A percentile compares a stretch with the other conserved stretches of the same genome.
phyloP scores from a whole-genome alignment of 1,284 basidiomycete genomes.

The Moesziomyces sp. region DNA sequence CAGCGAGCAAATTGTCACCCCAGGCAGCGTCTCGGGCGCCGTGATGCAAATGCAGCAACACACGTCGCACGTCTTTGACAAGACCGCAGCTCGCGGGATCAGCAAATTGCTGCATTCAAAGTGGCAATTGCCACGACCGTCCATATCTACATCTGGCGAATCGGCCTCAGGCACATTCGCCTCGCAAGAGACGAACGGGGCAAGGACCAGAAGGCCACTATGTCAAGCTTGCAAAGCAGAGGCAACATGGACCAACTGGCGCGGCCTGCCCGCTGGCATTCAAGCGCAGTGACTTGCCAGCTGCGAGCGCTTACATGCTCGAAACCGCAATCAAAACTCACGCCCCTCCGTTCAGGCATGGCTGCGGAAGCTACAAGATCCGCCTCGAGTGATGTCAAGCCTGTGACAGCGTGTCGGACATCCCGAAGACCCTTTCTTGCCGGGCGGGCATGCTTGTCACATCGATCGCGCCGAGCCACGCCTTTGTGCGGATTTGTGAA shows the following conservation, averaged over 20 bases:
- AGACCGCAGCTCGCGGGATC: too few species aligned
- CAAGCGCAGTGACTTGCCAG: not conserved
- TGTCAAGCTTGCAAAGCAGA: slow-evolving; percentile 38
- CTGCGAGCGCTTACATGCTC: not conserved
- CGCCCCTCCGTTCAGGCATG: too few species aligned
- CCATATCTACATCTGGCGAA: too few species aligned
- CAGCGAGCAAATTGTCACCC: slow-evolving; percentile 44
- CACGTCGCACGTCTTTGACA: slow-evolving; percentile 39
- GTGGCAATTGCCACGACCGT: slow-evolving; percentile 1
- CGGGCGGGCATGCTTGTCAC: too few species aligned
- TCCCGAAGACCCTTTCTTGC: too few species aligned
- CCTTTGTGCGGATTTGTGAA: too few species aligned
- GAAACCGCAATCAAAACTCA: too few species aligned
- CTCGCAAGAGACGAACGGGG: slow-evolving; percentile 43
- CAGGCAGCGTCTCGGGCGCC: slow-evolving; percentile 42
- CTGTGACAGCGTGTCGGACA: not conserved
- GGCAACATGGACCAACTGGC: slow-evolving; percentile 44
- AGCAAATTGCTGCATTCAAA: too few species aligned
- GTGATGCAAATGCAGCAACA: slow-evolving; percentile 52
- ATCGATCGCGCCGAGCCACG: not conserved
- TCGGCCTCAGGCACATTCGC: slow-evolving; percentile 51
- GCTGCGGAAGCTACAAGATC: too few species aligned
- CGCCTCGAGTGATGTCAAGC: not conserved
- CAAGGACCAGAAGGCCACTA: slow-evolving; percentile 4
- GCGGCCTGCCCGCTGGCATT: slow-evolving; percentile 25